phyloP scores from a whole-genome alignment of 2,329 filamentous ascomycete genomes.

The Nannizzia gypsea region DNA sequence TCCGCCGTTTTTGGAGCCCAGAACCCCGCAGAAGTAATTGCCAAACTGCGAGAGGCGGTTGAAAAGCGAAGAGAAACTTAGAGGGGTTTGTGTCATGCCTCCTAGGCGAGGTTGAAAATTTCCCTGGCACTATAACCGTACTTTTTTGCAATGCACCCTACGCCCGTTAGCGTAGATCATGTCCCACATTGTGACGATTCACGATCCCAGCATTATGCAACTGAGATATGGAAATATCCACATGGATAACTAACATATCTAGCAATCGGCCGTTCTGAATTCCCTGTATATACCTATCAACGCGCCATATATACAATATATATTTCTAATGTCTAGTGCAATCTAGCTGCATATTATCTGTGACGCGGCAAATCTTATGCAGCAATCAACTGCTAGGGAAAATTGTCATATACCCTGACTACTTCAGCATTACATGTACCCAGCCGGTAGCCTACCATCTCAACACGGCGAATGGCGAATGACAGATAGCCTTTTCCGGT shows the following conservation, averaged over 20 bases:
- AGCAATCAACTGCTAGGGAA: neutral
- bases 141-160: neutral
- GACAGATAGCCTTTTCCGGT: neutral
- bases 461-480: neutral
- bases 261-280: neutral
- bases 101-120: neutral
- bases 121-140: neutral
- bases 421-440: neutral
- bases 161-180: neutral
- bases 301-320: neutral
- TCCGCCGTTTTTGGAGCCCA: conserved; percentile 90
- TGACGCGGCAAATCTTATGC: neutral
- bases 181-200: neutral
- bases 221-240: neutral
- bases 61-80: conserved; percentile 42
- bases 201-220: neutral
- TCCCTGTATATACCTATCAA: neutral
- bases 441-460: neutral
- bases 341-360: neutral
- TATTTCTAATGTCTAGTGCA: neutral
- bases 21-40: conserved; percentile 77
- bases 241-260: neutral
- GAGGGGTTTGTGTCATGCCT: neutral
- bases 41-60: conserved; percentile 66
- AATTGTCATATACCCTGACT: neutral